Conservation (phyloP, 2,329 filamentous ascomycete species). For the Colletotrichum truncatum region DNA sequence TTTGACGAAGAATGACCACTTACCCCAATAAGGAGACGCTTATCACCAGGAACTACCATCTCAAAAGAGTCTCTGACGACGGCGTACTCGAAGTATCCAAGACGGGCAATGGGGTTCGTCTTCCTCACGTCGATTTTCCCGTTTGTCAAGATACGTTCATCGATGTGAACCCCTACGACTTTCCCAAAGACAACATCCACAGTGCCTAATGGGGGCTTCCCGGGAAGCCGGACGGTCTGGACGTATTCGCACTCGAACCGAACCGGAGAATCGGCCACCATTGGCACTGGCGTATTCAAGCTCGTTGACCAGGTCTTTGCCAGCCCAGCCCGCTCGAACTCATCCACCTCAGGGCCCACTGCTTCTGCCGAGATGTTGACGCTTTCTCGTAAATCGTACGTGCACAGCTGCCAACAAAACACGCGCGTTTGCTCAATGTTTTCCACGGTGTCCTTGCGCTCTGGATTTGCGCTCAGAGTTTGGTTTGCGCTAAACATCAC, state of each 20-base stretch:
- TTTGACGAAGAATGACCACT: too few species aligned
- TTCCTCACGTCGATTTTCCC: conserved; percentile 5
- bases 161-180: background rate
- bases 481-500: conserved; percentile 15
- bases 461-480: background rate
- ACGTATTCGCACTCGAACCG: conserved; percentile 18
- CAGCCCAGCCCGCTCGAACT: background rate
- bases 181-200: conserved; percentile 4
- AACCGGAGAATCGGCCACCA: background rate
- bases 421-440: conserved; percentile 1
- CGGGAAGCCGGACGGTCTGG: conserved; percentile 12
- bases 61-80: conserved; percentile 1
- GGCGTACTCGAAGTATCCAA: conserved; percentile 11
- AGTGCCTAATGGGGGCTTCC: background rate
- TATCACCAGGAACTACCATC: conserved; percentile 12
- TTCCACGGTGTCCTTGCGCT: conserved; percentile 16
- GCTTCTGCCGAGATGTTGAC: conserved; percentile 11
- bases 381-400: background rate
- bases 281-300: background rate
- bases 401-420: conserved; percentile 14
- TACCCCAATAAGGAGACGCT: conserved; percentile 3
- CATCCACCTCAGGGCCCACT: background rate
- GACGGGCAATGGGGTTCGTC: conserved; percentile 5
- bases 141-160: background rate
- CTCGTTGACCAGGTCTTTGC: conserved; percentile 3